Evolutionary conservation across 495 filamentous ascomycete genomes (phyloP), one percentile per base, ranked within the genome.

Genomic region (Neurospora sp.): DNA sequence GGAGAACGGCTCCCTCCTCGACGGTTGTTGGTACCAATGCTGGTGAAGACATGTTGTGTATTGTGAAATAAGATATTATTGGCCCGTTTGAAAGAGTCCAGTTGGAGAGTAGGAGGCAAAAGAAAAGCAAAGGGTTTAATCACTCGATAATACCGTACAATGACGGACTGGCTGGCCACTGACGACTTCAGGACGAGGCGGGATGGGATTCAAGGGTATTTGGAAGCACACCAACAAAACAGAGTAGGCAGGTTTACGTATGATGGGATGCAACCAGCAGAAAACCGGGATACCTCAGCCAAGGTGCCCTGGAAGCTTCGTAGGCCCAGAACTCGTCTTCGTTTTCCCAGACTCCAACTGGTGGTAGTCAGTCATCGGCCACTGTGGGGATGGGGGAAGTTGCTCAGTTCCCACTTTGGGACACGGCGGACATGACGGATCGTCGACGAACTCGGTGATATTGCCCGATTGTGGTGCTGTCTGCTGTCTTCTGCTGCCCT

Each of bases 1-100:
- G 76, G 14, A 80, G 75, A 38, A 78, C 53, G 69, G 79, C 35
- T 8, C 70, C 69, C 41, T 79, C 77, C 41, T 70, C 72, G 39
- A 73, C 20, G 37, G 71, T 40, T 31, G 61, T 69, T 20, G 73
- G 76, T 74, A 71, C 69, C 44, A 73, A 72, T 44, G 69, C 73
- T 69, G 65, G 72, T 35, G 75, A 44, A 45, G 73, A 72, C 74
- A 77, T 76, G 20, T 31, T 73, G 70, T 69, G 69, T 61, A 44
- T 70, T 70, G 31, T 59, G 41, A 68, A 38, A 38, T n/a, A 73
- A 53, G 39, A 65, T 40, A 16, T 27, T 10, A 61, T 35, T 17
- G 53, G 53, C 27, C 27, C 53, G 22, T 8, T 61, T 8, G 6
- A 8, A 61, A 16, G 53, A 61, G 53, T 61, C 20, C 20, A 61